Percentiles rank a stretch among this genome's conserved stretches.
Conservation (phyloP, 2,329 filamentous ascomycete genomes). For the Alternaria incomplexa region DNA sequence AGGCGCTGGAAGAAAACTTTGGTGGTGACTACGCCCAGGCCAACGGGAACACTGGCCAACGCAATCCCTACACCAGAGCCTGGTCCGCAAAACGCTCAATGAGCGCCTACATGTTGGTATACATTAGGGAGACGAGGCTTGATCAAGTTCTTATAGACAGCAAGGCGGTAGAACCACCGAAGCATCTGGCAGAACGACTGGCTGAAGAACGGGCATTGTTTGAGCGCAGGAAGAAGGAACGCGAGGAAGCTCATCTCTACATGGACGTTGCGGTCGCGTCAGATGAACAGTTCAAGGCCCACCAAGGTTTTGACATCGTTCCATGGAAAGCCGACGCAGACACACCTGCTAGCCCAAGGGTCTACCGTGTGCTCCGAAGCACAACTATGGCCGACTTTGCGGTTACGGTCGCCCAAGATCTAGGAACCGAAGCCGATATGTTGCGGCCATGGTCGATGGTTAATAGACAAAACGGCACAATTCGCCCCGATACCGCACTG, state of each 20-base stretch:
- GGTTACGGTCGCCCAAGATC: slow-evolving; percentile 71
- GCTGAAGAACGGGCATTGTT: slow-evolving; percentile 80
- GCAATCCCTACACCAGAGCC: slow-evolving; percentile 69
- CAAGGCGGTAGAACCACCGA: slow-evolving; percentile 77
- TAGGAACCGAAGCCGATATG: slow-evolving; percentile 69
- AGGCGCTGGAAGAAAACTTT: slow-evolving; percentile 95
- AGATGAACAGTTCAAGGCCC: slow-evolving; percentile 78
- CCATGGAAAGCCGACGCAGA: slow-evolving; percentile 63
- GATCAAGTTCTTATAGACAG: slow-evolving; percentile 81
- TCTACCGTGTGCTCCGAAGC: slow-evolving; percentile 76
- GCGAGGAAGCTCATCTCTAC: slow-evolving; percentile 93
- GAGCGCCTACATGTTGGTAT: slow-evolving; percentile 99
- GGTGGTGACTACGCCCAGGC: slow-evolving; percentile 79
- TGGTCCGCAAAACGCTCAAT: slow-evolving; percentile 71
- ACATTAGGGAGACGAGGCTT: slow-evolving; percentile 86
- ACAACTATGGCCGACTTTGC: slow-evolving; percentile 79
- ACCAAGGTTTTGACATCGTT: slow-evolving; percentile 82
- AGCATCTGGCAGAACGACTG: slow-evolving; percentile 78
- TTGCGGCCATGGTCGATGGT: slow-evolving; percentile 96
- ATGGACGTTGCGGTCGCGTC: slow-evolving; percentile 83
- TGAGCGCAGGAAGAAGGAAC: slow-evolving; percentile 82
- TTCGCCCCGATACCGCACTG: slow-evolving; percentile 86
- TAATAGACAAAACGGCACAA: slow-evolving; percentile 96
- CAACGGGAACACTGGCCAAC: slow-evolving; percentile 63
- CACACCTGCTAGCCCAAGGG: slow-evolving; percentile 69